A percentile compares a stretch with the other conserved stretches of the same genome.
Evolutionary conservation across 345 rosid genomes (phyloP).

Genomic region (Eucalyptus melliodora): DNA sequence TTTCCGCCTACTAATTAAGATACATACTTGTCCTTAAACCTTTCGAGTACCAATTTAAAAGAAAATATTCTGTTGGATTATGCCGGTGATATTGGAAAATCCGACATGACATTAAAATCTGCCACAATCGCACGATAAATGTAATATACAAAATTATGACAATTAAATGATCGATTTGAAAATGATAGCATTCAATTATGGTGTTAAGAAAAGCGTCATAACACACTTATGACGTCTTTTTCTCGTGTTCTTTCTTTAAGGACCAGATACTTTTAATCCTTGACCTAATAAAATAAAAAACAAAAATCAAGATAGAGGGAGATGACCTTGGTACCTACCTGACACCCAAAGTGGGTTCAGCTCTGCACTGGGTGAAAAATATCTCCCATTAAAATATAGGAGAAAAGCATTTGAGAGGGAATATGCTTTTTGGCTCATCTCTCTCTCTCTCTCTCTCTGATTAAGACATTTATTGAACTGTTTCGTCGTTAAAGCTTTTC

Average conservation of each 20-base stretch:
- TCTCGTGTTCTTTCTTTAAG: background rate
- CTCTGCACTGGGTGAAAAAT: background rate
- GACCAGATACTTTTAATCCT: background rate
- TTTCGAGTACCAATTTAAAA: background rate
- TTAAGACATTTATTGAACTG: background rate
- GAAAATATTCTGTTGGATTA: background rate
- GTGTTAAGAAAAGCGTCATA: background rate
- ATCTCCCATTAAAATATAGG: background rate
- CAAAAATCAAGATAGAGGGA: background rate
- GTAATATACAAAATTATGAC: background rate
- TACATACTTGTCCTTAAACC: background rate
- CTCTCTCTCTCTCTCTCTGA: background rate
- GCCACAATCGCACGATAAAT: accelerated
- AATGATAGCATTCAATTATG: background rate
- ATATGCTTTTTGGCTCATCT: background rate
- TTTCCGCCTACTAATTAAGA: background rate
- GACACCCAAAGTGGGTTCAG: background rate
- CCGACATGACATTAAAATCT: background rate
- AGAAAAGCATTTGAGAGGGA: background rate
- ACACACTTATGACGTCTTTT: background rate
- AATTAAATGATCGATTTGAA: background rate
- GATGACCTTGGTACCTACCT: background rate
- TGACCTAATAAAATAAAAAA: background rate
- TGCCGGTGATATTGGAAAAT: accelerated
- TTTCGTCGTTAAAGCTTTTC: background rate